Base-by-base conservation (phyloP, 306 rosid genomes). In the Sophora flavescens region DNA sequence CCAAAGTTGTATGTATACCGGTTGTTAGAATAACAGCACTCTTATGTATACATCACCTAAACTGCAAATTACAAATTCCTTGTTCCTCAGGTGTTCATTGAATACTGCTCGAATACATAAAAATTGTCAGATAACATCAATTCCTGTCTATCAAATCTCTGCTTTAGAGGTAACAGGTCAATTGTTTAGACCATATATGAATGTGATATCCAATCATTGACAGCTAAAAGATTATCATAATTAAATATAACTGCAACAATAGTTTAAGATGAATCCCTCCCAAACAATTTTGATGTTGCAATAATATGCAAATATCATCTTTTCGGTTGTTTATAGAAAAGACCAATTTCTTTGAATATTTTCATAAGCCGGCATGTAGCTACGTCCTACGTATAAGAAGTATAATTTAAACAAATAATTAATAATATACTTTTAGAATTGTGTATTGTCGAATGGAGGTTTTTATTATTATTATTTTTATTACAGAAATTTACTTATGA, bases 91-190 rank as follows among this genome's bases (percentile, higher is more conserved):
- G n/a, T 28, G 15, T 58, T 58, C 63, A 41, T 58, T 58, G 38
- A 28, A 30, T 58, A 1, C 35, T 1, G 16, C 7, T 38, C 16
- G 32, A 15, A 15, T 16, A 16, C 7, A 15, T 63, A 14, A 1
- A 70, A 52, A 36, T 54, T 70, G 5, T 41, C 13, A 22, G 32
- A 56, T 28, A 57, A 39, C 65, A 72, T 18, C 41, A 39, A 18
- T 39, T 13, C 7, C n/a, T 12, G 38, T 36, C 35, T 36, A 12
- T 39, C 67, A 6, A 22, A 14, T 13, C n/a, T 26, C 28, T 36
- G 53, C 72, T 64, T 53, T 52, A 22, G 47, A 36, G 80, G 35
- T 64, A 53, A 13, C 35, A 38, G 30, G 72, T 63, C 72, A 51
- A 38, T 63, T 30, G 5, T 36, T 75, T 41, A 51, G 80, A 22